phyloP scores from a whole-genome alignment of 805 yeast genomes.

The Nakazawaea populi region DNA sequence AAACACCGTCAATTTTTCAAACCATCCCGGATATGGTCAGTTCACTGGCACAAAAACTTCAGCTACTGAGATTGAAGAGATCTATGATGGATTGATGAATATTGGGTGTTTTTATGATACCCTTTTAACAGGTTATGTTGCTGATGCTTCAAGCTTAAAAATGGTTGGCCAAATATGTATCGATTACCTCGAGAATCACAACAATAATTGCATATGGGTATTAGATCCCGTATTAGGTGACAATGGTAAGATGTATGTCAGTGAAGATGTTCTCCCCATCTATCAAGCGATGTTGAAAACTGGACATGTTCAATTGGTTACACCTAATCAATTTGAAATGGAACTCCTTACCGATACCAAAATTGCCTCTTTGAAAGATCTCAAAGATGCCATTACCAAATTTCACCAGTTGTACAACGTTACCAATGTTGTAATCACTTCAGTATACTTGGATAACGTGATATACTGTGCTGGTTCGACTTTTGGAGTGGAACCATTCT shows the following conservation, averaged over 20 bases:
- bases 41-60: slow-evolving; percentile 53
- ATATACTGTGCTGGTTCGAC: slow-evolving; percentile 28
- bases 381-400: slow-evolving; percentile 30
- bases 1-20: slow-evolving; percentile 83
- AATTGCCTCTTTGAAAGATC: slow-evolving; percentile 30
- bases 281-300: slow-evolving; percentile 41
- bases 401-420: slow-evolving; percentile 43
- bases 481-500: slow-evolving; percentile 16
- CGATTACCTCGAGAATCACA: slow-evolving; percentile 21
- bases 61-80: slow-evolving; percentile 37
- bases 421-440: slow-evolving; percentile 52
- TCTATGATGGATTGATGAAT: slow-evolving; percentile 50
- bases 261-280: slow-evolving; percentile 43
- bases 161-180: slow-evolving; percentile 39
- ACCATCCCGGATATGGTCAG: slow-evolving; percentile 84
- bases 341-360: slow-evolving; percentile 48
- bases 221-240: slow-evolving; percentile 94
- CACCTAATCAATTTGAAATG: slow-evolving; percentile 76
- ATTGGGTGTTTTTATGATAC: slow-evolving; percentile 53
- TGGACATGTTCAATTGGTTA: slow-evolving; percentile 42
- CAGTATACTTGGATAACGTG: slow-evolving; percentile 39
- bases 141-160: slow-evolving; percentile 50
- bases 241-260: slow-evolving; percentile 76
- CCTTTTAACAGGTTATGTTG: slow-evolving; percentile 75
- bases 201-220: slow-evolving; percentile 44